Evolutionary conservation across 2,329 filamentous ascomycete genomes (phyloP).

Genomic region (Diaporthe vaccinii): DNA sequence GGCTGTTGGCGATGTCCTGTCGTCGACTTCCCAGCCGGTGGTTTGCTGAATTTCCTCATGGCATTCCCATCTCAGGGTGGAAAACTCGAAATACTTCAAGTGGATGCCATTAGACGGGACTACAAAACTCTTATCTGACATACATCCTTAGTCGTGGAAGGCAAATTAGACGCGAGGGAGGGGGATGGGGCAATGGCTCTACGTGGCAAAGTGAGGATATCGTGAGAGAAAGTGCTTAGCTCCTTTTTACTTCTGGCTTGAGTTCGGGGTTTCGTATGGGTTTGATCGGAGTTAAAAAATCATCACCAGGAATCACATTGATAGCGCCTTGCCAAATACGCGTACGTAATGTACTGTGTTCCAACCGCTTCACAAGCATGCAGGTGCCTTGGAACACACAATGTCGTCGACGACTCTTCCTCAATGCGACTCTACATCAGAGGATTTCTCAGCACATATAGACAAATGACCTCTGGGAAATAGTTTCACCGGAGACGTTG

Average conservation of each 20-base stretch:
- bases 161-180: not conserved
- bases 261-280: no score
- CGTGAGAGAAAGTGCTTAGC: not conserved
- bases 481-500: slow-evolving; percentile 6
- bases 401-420: slow-evolving; percentile 17
- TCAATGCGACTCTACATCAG: not conserved
- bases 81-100: not conserved
- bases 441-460: slow-evolving; percentile 13
- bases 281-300: not conserved
- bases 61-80: not conserved
- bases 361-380: not conserved
- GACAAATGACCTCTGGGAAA: slow-evolving; percentile 2
- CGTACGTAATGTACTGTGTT: slow-evolving; percentile 1
- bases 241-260: not conserved
- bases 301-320: not conserved
- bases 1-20: not conserved
- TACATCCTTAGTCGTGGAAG: not conserved
- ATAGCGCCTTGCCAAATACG: not conserved
- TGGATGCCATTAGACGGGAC: no score
- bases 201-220: not conserved
- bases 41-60: not conserved
- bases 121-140: no score
- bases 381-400: not conserved
- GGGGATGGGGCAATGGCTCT: not conserved
- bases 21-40: not conserved